Percentiles rank a stretch among this genome's conserved stretches.
Evolutionary conservation across 2,329 filamentous ascomycete species (phyloP).

Genomic region (Juglanconis juglandina): DNA sequence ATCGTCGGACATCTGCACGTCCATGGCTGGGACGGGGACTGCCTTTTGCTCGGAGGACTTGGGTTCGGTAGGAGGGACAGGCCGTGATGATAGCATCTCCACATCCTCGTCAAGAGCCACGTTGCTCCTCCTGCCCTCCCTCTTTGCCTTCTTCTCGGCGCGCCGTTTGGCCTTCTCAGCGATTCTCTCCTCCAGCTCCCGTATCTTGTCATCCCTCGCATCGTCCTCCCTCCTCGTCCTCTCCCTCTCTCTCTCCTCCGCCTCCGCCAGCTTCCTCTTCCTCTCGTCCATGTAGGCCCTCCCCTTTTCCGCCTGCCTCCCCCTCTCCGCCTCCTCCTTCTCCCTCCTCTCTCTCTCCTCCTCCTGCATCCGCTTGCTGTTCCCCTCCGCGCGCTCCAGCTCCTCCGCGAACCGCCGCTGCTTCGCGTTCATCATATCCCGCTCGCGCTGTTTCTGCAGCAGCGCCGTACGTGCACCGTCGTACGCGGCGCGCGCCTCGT

Average conservation of each 20-base stretch:
- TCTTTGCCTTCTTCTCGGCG: slow-evolving; percentile 41
- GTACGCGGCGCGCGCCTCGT: slow-evolving; percentile 70
- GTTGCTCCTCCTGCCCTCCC: slow-evolving; percentile 35
- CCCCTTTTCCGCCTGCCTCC: slow-evolving; percentile 32
- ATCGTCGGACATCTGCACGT: slow-evolving; percentile 16
- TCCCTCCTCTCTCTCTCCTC: slow-evolving; percentile 6
- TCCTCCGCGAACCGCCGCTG: slow-evolving; percentile 80
- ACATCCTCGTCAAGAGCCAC: slow-evolving; percentile 1
- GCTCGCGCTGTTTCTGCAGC: slow-evolving; percentile 65
- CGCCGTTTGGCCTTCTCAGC: slow-evolving; percentile 36
- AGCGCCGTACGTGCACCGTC: slow-evolving; percentile 71
- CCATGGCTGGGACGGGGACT: slow-evolving; percentile 12
- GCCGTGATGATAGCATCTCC: background rate
- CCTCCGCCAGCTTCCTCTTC: slow-evolving; percentile 39
- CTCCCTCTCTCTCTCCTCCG: slow-evolving; percentile 38
- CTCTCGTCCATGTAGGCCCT: slow-evolving; percentile 36
- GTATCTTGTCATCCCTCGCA: slow-evolving; percentile 34
- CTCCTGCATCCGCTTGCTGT: slow-evolving; percentile 57
- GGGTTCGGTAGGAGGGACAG: slow-evolving; percentile 1
- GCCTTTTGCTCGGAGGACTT: slow-evolving; percentile 4
- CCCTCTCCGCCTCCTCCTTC: slow-evolving; percentile 28
- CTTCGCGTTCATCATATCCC: slow-evolving; percentile 69
- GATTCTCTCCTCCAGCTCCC: slow-evolving; percentile 42
- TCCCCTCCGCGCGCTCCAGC: slow-evolving; percentile 72
- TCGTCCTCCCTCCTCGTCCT: slow-evolving; percentile 27